Percentiles rank a stretch among this genome's conserved stretches.
phyloP scores from a whole-genome alignment of 2,329 filamentous ascomycete species.

The Aureobasidium sp. region DNA sequence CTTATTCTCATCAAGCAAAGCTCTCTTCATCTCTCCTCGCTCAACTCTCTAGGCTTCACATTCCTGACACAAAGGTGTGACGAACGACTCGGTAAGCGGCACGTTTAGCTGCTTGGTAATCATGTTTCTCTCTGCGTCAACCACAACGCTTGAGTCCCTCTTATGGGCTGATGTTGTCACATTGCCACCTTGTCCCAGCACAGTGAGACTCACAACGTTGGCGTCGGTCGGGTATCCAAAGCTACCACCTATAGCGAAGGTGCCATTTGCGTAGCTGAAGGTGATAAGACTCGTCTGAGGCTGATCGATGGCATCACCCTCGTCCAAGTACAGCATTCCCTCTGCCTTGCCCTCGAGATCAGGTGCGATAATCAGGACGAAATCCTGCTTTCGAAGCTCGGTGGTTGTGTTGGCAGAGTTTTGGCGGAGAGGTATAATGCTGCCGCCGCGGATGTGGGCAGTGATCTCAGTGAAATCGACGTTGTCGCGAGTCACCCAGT shows the following conservation, averaged over 20 bases:
- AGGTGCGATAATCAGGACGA: conserved; percentile 64
- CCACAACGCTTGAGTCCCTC: background rate
- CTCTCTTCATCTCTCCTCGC: background rate
- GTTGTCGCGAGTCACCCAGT: conserved; percentile 37
- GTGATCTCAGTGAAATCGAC: conserved; percentile 51
- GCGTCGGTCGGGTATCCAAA: conserved; percentile 14
- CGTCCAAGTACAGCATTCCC: conserved; percentile 69
- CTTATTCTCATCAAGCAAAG: background rate
- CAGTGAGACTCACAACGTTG: background rate
- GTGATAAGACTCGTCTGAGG: conserved; percentile 47
- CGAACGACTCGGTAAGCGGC: conserved; percentile 1
- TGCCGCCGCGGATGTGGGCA: conserved; percentile 60
- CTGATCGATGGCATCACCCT: conserved; percentile 63
- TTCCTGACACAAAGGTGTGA: background rate
- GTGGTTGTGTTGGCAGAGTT: conserved; percentile 54
- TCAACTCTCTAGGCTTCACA: background rate
- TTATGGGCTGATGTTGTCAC: background rate
- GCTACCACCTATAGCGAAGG: conserved; percentile 32
- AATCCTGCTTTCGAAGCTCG: conserved; percentile 57
- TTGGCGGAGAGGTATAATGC: conserved; percentile 55
- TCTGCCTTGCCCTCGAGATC: conserved; percentile 54
- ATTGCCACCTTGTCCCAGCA: conserved; percentile 1
- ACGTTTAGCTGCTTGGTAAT: conserved; percentile 2
- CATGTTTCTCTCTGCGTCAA: background rate
- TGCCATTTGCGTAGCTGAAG: conserved; percentile 50